These are phyloP conservation scores for Solanum sparsipilum DNA, from an alignment of 257 asterid species.

Conservation along the genomic window DNA sequence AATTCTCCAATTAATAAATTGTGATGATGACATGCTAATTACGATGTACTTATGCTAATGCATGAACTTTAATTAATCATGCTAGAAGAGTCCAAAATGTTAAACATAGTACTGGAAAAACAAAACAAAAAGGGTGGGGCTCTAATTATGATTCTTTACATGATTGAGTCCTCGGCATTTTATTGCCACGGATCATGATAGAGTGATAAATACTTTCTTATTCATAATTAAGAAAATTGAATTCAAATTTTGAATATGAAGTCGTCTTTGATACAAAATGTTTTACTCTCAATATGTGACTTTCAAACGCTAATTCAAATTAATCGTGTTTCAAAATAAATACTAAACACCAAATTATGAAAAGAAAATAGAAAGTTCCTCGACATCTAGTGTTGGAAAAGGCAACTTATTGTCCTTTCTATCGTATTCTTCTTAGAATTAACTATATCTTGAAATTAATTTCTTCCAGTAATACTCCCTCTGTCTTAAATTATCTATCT, in stretches of 20 bases:
- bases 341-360: not conserved
- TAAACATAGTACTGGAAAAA: not conserved
- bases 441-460: not conserved
- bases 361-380: not conserved
- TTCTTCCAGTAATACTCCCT: not conserved
- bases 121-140: not conserved
- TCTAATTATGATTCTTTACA: not conserved
- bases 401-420: not conserved
- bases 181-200: fast-evolving
- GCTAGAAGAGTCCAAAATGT: not conserved
- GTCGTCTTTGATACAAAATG: fast-evolving
- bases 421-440: not conserved
- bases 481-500: not conserved
- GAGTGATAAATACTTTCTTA: not conserved
- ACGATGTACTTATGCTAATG: not conserved
- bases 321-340: not conserved
- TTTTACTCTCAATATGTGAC: fast-evolving
- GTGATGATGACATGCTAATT: not conserved
- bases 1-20: not conserved
- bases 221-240: not conserved
- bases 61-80: not conserved
- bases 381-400: not conserved
- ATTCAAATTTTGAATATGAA: not conserved
- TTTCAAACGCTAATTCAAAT: not conserved
- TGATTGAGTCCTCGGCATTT: not conserved